Base-by-base conservation (phyloP, 2,329 filamentous ascomycete genomes). In the Stemphylium vesicarium region DNA sequence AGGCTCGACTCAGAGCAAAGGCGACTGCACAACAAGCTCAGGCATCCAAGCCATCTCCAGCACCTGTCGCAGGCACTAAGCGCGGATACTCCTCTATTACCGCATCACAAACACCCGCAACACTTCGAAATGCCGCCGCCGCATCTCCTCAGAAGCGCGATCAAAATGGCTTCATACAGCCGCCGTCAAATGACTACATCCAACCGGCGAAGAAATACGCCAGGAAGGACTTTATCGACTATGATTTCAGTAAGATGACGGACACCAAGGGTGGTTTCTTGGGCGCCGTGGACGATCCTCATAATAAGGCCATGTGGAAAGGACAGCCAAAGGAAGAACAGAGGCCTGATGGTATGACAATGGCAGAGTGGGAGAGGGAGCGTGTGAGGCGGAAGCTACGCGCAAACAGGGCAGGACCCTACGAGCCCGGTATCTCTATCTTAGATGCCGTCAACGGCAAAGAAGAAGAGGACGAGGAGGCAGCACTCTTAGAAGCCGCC, bases 261-360 rank as follows among this genome's bases (percentile, higher is more conserved):
- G 95, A 99, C 75, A 98, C 94, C 0, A 97, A 97, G 72, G 95
- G 95, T 59, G 95, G 95, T 0, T 99, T 99, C 76, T 78, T 99
- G 62, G 90, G 89, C n/a, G 84, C 85, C 1, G 90, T 94, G 59
- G 95, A 99, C 71, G 95, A 99, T 75, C 95, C 95, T 1, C 86
- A 89, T 72, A 96, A 96, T 72, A 88, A 88, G 63, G 91, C 88
- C 8, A 81, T 94, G 67, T 77, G 67, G 67, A 70, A 61, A 32
- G 70, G 69, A 8, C 62, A 60, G 43, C 45, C 62, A 7, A 63
- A 83, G 47, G 77, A 83, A 8, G 84, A 88, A 48, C 82, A 87
- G 63, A 92, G 90, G 70, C 95, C 95, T 0, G 86, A 90, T 53
- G 86, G 92, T 71, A 96, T 99, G 92, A 93, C 90, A 13, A 79